Base-by-base conservation (phyloP, 345 rosid species). In the Acer yangbiense region DNA sequence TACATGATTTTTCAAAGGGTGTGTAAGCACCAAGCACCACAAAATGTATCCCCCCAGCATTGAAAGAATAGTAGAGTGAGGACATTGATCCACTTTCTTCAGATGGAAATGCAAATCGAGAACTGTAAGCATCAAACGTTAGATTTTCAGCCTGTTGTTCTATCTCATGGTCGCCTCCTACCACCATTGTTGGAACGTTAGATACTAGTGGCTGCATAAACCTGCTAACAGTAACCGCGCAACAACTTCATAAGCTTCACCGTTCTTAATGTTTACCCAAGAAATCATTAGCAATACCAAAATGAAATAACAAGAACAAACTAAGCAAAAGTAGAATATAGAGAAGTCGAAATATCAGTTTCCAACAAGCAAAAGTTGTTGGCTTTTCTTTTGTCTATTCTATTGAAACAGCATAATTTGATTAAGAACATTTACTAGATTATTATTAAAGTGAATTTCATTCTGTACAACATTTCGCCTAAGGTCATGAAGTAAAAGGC, bases 31-130 rank as follows among this genome's bases (percentile, higher is more conserved):
- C 90, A 2, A 96, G 93, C 95, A 96, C 91, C 57, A 96, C 46
- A 74, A 95, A 93, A 73, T 95, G 99, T 68, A 95, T 88, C 67
- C 99, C 99, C 0, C 99, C 99, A 10, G 99, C 93, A 80, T 93
- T 87, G 81, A 93, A 92, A 62, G 98, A 95, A 76, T 92, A 95
- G 76, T 92, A 95, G 57, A 92, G 86, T 11, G 90, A 79, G 18
- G 99, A 93, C 23, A 77, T 83, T 2, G 98, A 93, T 71, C 89
- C 92, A 65, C 95, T 88, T 76, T 92, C 97, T 78, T 86, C 75
- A 23, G 83, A 90, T 78, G 98, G 98, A 82, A 93, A 89, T 71
- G 94, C 93, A 77, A 93, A 95, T 76, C 99, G 90, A 14, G 96
- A 90, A 76, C 90, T 87, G 79, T 91, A 95, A 80, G 99, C 93